These are phyloP conservation scores for Ustilago lituana DNA, from an alignment of 1,284 basidiomycete species.

Conservation along the genomic window DNA sequence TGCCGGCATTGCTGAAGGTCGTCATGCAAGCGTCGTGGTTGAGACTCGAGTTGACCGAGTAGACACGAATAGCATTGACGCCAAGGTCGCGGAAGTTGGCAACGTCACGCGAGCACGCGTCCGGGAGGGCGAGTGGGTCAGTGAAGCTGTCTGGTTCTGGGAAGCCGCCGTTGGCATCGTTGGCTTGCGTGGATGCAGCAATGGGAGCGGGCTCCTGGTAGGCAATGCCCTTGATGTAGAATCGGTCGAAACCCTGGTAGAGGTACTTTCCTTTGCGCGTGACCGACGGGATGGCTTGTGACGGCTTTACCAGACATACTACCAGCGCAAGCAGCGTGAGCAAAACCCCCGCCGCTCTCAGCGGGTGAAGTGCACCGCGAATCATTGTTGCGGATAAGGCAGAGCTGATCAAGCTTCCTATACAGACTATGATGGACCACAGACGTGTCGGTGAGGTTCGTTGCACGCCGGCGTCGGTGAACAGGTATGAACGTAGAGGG, in stretches of 20 bases:
- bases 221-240: conserved; percentile 89
- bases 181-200: conserved; percentile 69
- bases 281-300: conserved; percentile 23
- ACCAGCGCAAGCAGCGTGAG: conserved; percentile 13
- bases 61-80: conserved; percentile 76
- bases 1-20: conserved; percentile 78
- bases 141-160: conserved; percentile 75
- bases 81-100: conserved; percentile 74
- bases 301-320: conserved; percentile 7
- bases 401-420: no score
- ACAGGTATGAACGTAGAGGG: not conserved
- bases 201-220: conserved; percentile 84
- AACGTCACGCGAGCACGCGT: conserved; percentile 80
- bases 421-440: no score
- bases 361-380: conserved; percentile 2
- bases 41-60: conserved; percentile 76
- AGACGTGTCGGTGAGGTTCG: no score
- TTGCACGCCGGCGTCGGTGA: not conserved
- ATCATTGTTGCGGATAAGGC: conserved; percentile 10
- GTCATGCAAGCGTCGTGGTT: conserved; percentile 89
- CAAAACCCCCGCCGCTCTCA: conserved; percentile 14
- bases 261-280: conserved; percentile 78
- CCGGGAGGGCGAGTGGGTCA: conserved; percentile 78
- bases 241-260: conserved; percentile 76
- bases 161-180: conserved; percentile 72